phyloP scores from a whole-genome alignment of 2,329 filamentous ascomycete species.

The Niveomyces coronatus region DNA sequence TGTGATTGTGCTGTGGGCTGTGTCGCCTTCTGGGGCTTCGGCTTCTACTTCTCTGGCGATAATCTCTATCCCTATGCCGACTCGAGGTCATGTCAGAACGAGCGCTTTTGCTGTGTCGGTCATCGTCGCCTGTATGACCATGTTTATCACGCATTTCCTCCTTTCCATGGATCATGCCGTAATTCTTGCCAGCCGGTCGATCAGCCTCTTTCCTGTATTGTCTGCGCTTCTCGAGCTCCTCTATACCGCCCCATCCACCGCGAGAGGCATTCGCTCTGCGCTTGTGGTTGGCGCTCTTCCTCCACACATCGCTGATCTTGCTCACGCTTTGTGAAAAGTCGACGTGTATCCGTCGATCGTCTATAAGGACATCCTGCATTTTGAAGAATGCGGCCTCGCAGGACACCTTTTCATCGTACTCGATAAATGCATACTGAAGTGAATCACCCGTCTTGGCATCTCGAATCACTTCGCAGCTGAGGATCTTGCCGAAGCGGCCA shows the following conservation, averaged over 20 bases:
- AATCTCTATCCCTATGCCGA: slow-evolving; percentile 8
- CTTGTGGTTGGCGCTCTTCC: slow-evolving; percentile 75
- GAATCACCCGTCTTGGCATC: slow-evolving; percentile 92
- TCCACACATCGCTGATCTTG: slow-evolving; percentile 82
- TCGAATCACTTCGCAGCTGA: slow-evolving; percentile 92
- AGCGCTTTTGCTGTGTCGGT: slow-evolving; percentile 9
- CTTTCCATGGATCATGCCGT: slow-evolving; percentile 74
- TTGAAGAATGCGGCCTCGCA: slow-evolving; percentile 97
- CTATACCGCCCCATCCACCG: slow-evolving; percentile 86
- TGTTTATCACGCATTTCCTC: slow-evolving; percentile 51
- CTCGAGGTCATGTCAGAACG: slow-evolving; percentile 3
- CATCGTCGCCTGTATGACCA: slow-evolving; percentile 26
- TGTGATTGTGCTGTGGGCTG: too few species aligned
- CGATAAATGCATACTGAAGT: slow-evolving; percentile 94
- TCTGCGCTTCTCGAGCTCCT: slow-evolving; percentile 75
- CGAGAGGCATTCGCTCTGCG: slow-evolving; percentile 44
- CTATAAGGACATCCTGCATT: slow-evolving; percentile 95
- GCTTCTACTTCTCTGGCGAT: slow-evolving; percentile 28
- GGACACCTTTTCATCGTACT: slow-evolving; percentile 84
- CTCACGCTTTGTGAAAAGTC: slow-evolving; percentile 95
- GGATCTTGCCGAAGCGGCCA: slow-evolving; percentile 86
- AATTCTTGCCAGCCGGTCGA: slow-evolving; percentile 37
- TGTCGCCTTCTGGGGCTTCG: slow-evolving; percentile 29
- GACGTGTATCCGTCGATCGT: slow-evolving; percentile 94
- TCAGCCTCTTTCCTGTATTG: slow-evolving; percentile 71